Percentiles rank a stretch among this genome's conserved stretches.
Conservation (phyloP, 306 rosid species). For the Macrotyloma uniflorum region DNA sequence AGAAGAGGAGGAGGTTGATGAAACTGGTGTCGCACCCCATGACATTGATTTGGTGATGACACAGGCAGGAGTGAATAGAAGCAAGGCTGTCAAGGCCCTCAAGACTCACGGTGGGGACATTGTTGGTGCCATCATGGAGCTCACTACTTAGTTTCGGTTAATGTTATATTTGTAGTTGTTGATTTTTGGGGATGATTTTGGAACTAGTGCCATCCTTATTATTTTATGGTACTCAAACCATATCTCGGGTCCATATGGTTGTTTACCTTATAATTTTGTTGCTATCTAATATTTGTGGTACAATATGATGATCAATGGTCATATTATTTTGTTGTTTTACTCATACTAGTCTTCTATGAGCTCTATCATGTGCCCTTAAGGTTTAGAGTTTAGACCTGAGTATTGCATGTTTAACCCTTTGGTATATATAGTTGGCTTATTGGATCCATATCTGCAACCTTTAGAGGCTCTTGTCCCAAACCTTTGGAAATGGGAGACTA, state of each 20-base stretch:
- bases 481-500: not conserved
- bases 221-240: slow-evolving; percentile 41
- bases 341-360: slow-evolving; percentile 15
- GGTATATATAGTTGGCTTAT: not conserved
- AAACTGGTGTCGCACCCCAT: slow-evolving; percentile 72
- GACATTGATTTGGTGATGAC: slow-evolving; percentile 95
- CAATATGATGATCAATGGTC: slow-evolving; percentile 23
- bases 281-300: slow-evolving; percentile 20
- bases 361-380: not conserved
- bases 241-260: slow-evolving; percentile 39
- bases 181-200: slow-evolving; percentile 38
- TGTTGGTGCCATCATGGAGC: slow-evolving; percentile 92
- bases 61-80: slow-evolving; percentile 81
- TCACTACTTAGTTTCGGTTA: slow-evolving; percentile 56
- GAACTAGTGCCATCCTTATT: slow-evolving; percentile 28
- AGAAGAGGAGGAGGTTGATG: slow-evolving; percentile 79
- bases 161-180: slow-evolving; percentile 28
- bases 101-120: slow-evolving; percentile 78
- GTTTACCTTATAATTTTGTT: slow-evolving; percentile 43
- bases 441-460: not conserved
- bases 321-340: slow-evolving; percentile 15
- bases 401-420: not conserved
- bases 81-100: slow-evolving; percentile 94
- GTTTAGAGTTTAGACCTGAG: not conserved
- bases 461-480: not conserved